phyloP scores from a whole-genome alignment of 495 filamentous ascomycete genomes.

The Aspergillus haitiensis region DNA sequence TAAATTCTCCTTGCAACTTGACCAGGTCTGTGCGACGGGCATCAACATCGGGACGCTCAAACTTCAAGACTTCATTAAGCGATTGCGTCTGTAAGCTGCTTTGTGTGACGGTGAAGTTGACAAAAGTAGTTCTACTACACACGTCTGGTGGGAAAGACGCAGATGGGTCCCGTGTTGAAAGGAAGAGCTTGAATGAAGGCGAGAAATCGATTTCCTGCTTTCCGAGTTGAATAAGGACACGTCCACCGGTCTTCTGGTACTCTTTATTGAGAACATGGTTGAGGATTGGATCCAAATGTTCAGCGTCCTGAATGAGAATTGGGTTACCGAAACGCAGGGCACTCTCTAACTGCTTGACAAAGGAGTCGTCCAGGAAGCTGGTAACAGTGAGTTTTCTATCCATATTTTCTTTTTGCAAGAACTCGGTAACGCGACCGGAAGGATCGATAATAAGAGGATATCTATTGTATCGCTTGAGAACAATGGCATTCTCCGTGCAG shows the following conservation, averaged over 20 bases:
- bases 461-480: constrained; percentile 94
- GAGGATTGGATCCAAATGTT: constrained; percentile 93
- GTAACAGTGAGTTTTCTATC: constrained; percentile 93
- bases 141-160: constrained; percentile 97
- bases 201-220: constrained; percentile 99
- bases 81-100: constrained; percentile 98
- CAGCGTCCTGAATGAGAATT: constrained; percentile 97
- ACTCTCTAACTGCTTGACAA: constrained; percentile 96
- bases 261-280: constrained; percentile 99
- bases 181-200: constrained; percentile 90
- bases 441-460: constrained; percentile 99
- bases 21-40: constrained; percentile 93
- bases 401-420: constrained; percentile 89
- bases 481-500: constrained; percentile 97
- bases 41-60: constrained; percentile 97
- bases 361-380: constrained; percentile 96
- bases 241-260: constrained; percentile 98
- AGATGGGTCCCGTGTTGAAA: constrained; percentile 94
- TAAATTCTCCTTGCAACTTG: constrained; percentile 98
- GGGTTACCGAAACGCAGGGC: constrained; percentile 97
- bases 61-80: constrained; percentile 93
- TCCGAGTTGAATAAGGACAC: constrained; percentile 95
- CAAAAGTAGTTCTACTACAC: constrained; percentile 96
- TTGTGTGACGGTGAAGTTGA: constrained; percentile 99
- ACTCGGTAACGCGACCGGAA: constrained; percentile 90